Evolutionary conservation across 2,329 filamentous ascomycete species (phyloP).

Genomic region (Exutisphaerella laricina): DNA sequence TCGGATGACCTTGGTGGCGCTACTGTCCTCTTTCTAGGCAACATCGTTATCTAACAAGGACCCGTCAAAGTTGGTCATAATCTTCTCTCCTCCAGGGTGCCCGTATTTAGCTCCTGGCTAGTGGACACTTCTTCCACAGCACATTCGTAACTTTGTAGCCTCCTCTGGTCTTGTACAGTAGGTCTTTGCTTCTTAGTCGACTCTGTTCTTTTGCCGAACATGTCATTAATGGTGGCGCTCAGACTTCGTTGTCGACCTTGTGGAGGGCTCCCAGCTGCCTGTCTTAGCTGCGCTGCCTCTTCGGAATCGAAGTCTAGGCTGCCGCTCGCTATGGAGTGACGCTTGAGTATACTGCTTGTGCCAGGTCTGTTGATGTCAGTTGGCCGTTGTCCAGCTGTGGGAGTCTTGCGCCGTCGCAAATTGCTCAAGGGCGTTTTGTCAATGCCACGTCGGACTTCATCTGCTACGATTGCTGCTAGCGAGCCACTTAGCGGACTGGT

Average conservation of each 20-base stretch:
- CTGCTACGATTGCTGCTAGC: slow-evolving; percentile 59
- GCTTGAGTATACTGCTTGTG: slow-evolving; percentile 12
- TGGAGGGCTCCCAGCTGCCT: slow-evolving; percentile 15
- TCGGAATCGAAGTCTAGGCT: slow-evolving; percentile 23
- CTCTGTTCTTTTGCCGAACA: slow-evolving; percentile 17
- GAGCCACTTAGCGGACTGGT: slow-evolving; percentile 56
- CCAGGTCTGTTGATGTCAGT: slow-evolving; percentile 5
- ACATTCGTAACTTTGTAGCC: neutral
- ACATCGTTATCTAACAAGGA: too few relatives aligned
- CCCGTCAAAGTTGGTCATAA: too few relatives aligned
- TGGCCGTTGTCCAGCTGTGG: slow-evolving; percentile 10
- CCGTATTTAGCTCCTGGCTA: neutral
- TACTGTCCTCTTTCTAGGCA: too few relatives aligned
- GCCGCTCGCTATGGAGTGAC: slow-evolving; percentile 26
- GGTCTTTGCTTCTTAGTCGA: slow-evolving; percentile 14
- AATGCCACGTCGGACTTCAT: slow-evolving; percentile 56
- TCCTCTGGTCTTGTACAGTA: slow-evolving; percentile 1
- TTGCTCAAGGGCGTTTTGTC: slow-evolving; percentile 22
- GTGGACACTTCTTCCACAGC: slow-evolving; percentile 1
- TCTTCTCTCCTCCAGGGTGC: neutral
- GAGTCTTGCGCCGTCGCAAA: slow-evolving; percentile 13
- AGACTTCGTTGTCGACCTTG: slow-evolving; percentile 20
- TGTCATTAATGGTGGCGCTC: slow-evolving; percentile 26
- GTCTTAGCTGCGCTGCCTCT: slow-evolving; percentile 13
- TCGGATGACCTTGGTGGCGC: too few relatives aligned